Conservation (phyloP, 2,329 filamentous ascomycete genomes). For the Aspergillus japonicus region DNA sequence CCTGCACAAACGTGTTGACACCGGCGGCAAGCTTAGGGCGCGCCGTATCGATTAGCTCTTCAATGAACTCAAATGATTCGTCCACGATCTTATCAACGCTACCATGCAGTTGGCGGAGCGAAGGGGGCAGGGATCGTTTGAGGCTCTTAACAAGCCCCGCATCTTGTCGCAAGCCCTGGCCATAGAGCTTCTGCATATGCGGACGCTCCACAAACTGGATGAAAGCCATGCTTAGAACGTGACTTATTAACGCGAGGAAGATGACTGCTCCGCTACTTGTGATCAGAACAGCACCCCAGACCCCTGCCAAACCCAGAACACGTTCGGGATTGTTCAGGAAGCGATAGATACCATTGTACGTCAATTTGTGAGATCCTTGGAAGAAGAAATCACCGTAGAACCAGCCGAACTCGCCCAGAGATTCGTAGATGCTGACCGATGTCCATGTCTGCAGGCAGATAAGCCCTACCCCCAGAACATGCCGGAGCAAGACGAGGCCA, state of each 20-base stretch:
- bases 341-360: conserved; percentile 95
- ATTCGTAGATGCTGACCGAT: conserved; percentile 87
- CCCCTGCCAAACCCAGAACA: conserved; percentile 86
- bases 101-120: conserved; percentile 78
- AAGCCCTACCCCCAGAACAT: conserved; percentile 77
- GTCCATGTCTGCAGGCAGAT: conserved; percentile 92
- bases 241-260: conserved; percentile 78
- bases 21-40: conserved; percentile 82
- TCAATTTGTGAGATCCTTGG: conserved; percentile 81
- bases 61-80: conserved; percentile 82
- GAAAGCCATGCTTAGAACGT: conserved; percentile 80
- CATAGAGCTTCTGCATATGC: conserved; percentile 98
- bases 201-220: conserved; percentile 92
- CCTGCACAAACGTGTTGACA: conserved; percentile 81
- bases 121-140: conserved; percentile 78
- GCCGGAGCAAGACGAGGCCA: conserved; percentile 79
- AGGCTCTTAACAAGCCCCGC: conserved; percentile 91
- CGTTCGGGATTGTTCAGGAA: conserved; percentile 98
- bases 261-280: conserved; percentile 87
- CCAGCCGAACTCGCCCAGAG: conserved; percentile 96
- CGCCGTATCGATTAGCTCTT: conserved; percentile 83
- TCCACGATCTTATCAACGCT: conserved; percentile 84
- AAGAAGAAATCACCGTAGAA: conserved; percentile 99
- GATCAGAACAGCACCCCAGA: conserved; percentile 93
- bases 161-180: conserved; percentile 75